A percentile compares a stretch with the other conserved stretches of the same genome.
Evolutionary conservation across 352 stramenopile genomes (phyloP).

Genomic region (Phytophthora aleatoria): DNA sequence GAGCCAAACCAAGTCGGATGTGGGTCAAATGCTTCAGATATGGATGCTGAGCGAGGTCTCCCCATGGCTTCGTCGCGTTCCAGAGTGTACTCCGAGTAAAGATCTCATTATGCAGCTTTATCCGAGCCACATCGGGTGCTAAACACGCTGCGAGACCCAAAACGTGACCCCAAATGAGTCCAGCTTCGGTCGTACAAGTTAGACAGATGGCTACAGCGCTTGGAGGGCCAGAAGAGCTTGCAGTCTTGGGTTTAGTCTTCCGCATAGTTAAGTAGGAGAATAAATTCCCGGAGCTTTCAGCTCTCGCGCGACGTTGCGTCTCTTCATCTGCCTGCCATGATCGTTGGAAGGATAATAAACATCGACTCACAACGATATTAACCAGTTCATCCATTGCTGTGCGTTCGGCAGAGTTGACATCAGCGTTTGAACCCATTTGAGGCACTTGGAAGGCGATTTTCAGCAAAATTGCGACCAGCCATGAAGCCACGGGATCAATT

Average conservation of each 20-base stretch:
- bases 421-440: conserved; percentile 6
- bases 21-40: conserved; percentile 46
- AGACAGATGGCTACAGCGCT: conserved; percentile 14
- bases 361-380: conserved; percentile 2
- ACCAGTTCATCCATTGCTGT: conserved; percentile 23
- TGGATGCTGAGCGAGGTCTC: conserved; percentile 38
- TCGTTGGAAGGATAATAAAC: conserved; percentile 43
- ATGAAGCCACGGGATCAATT: conserved; percentile 37
- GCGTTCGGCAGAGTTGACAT: conserved; percentile 18
- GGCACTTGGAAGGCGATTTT: conserved; percentile 31
- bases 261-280: conserved; percentile 51
- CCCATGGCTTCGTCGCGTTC: conserved; percentile 24
- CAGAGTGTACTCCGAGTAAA: conserved; percentile 21
- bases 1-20: conserved; percentile 44
- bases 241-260: conserved; percentile 22
- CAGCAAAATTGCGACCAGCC: conserved; percentile 55
- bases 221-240: background rate
- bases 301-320: conserved; percentile 32
- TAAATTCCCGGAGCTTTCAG: conserved; percentile 46
- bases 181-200: conserved; percentile 30
- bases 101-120: conserved; percentile 52
- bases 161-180: conserved; percentile 25
- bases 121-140: conserved; percentile 19
- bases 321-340: conserved; percentile 56
- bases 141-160: conserved; percentile 22